A percentile compares a stretch with the other conserved stretches of the same genome.
phyloP scores from a whole-genome alignment of 495 filamentous ascomycete genomes.

The Tuber magnatum region DNA sequence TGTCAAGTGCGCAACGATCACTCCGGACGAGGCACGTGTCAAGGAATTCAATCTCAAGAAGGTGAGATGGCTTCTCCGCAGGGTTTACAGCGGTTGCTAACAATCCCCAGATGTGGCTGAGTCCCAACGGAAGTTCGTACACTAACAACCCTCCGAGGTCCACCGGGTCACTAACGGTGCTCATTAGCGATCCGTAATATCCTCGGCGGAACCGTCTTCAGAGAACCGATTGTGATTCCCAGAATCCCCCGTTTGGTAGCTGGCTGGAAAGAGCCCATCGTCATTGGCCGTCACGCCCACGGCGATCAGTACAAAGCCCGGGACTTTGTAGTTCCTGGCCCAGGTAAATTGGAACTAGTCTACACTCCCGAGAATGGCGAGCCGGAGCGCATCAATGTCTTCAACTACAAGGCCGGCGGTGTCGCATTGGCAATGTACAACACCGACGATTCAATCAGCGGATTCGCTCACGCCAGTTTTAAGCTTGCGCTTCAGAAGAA shows the following conservation, averaged over 20 bases:
- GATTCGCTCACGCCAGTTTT: slow-evolving; percentile 93
- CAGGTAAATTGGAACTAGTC: slow-evolving; percentile 84
- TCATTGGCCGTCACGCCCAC: slow-evolving; percentile 97
- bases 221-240: slow-evolving; percentile 94
- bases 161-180: background rate
- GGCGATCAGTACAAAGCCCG: slow-evolving; percentile 97
- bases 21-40: slow-evolving; percentile 90
- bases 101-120: slow-evolving; percentile 75
- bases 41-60: slow-evolving; percentile 98
- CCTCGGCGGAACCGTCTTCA: slow-evolving; percentile 93
- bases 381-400: slow-evolving; percentile 83
- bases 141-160: background rate
- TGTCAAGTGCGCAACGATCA: slow-evolving; percentile 99
- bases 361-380: slow-evolving; percentile 78
- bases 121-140: slow-evolving; percentile 71
- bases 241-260: slow-evolving; percentile 85
- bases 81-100: slow-evolving; percentile 7
- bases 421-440: slow-evolving; percentile 95
- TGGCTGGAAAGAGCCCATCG: slow-evolving; percentile 97
- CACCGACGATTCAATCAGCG: slow-evolving; percentile 85
- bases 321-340: slow-evolving; percentile 70
- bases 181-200: slow-evolving; percentile 71
- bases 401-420: slow-evolving; percentile 79
- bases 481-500: slow-evolving; percentile 82
- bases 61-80: slow-evolving; percentile 52